Percentiles rank a stretch among this genome's conserved stretches.
Conservation (phyloP, 345 rosid genomes). For the Kandelia obovata region DNA sequence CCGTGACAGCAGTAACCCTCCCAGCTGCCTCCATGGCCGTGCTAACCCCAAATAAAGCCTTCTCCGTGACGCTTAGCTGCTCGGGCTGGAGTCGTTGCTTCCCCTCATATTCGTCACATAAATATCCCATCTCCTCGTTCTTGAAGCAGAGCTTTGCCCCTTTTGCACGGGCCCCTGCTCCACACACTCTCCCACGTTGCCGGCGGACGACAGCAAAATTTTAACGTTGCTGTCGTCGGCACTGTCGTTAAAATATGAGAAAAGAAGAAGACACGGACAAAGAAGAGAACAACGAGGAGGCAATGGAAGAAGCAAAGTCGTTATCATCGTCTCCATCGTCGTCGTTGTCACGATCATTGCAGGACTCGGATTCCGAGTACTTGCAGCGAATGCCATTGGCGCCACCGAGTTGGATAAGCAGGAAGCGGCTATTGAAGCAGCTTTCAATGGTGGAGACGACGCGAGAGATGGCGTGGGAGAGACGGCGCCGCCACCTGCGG, state of each 20-base stretch:
- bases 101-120: no score
- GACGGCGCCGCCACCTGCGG: conserved; percentile 56
- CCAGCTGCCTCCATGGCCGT: background rate
- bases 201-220: no score
- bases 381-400: conserved; percentile 43
- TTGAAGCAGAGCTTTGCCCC: no score
- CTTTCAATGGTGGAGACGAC: conserved; percentile 76
- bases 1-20: conserved; percentile 8
- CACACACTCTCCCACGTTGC: no score
- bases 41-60: no score
- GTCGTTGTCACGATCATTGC: conserved; percentile 6
- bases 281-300: no score
- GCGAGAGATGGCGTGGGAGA: conserved; percentile 84
- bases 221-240: no score
- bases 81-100: background rate
- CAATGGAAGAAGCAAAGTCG: background rate
- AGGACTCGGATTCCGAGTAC: conserved; percentile 32
- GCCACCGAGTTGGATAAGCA: conserved; percentile 38
- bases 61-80: conserved; percentile 2
- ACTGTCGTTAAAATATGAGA: no score
- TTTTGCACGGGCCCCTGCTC: no score
- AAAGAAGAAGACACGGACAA: no score
- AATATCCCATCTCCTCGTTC: no score
- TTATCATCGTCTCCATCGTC: conserved; percentile 28
- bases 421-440: conserved; percentile 59